Evolutionary conservation across 768 basidiomycete genomes (phyloP).

Genomic region (Russula abietina): DNA sequence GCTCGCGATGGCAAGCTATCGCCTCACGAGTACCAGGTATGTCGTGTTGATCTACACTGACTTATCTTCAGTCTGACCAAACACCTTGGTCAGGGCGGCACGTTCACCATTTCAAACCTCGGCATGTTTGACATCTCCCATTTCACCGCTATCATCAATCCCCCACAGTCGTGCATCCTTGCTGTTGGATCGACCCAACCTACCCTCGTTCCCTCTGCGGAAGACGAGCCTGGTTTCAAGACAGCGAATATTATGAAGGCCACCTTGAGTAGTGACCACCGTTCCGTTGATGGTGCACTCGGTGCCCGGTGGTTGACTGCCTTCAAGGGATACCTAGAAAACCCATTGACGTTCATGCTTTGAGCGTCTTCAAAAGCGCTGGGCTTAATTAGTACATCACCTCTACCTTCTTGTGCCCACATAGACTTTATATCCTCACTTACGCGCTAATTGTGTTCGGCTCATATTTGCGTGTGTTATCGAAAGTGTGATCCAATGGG

Average conservation of each 20-base stretch:
- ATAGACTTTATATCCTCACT: constrained; percentile 24
- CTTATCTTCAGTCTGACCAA: not conserved
- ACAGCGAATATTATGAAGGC: constrained; percentile 89
- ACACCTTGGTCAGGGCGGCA: constrained; percentile 62
- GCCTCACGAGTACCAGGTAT: constrained; percentile 92
- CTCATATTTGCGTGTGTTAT: not conserved
- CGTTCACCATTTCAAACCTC: constrained; percentile 98
- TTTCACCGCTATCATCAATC: constrained; percentile 99
- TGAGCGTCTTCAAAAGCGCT: constrained; percentile 35
- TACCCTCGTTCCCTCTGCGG: constrained; percentile 80
- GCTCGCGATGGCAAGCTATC: constrained; percentile 95
- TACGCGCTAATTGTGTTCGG: constrained; percentile 14
- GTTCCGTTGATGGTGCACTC: constrained; percentile 94
- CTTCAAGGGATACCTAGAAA: constrained; percentile 95
- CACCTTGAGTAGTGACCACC: constrained; percentile 91
- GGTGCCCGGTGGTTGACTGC: constrained; percentile 88
- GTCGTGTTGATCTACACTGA: constrained; percentile 12
- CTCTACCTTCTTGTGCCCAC: not conserved
- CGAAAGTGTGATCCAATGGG: not conserved
- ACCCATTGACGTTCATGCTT: constrained; percentile 95
- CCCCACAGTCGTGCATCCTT: constrained; percentile 95
- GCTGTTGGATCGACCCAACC: constrained; percentile 86
- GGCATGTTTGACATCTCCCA: constrained; percentile 95
- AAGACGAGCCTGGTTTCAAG: constrained; percentile 94
- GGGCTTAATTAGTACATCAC: constrained; percentile 9